Conservation (phyloP, 768 basidiomycete species). For the Suillus lakei region DNA sequence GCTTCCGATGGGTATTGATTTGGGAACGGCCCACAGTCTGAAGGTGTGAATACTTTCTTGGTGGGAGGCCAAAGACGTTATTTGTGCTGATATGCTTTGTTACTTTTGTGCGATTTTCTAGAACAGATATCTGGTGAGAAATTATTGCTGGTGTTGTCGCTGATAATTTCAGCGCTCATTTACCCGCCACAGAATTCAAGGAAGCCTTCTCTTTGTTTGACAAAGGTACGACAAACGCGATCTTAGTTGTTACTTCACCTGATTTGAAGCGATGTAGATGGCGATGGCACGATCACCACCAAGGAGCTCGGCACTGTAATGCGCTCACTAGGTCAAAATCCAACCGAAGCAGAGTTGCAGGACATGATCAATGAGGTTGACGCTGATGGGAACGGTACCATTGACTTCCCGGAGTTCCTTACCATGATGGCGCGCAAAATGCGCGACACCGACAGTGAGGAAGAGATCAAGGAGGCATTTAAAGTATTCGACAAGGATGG, state of each 20-base stretch:
- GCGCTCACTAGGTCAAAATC: constrained; percentile 92
- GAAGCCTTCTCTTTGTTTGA: constrained; percentile 99
- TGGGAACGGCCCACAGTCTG: constrained; percentile 46
- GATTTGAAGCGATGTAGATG: constrained; percentile 53
- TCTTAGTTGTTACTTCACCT: background rate
- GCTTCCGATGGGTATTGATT: constrained; percentile 20
- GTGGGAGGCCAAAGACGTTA: constrained; percentile 3
- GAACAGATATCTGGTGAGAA: constrained; percentile 89
- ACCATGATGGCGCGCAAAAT: constrained; percentile 89
- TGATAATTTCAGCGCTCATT: constrained; percentile 11
- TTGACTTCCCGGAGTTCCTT: constrained; percentile 85
- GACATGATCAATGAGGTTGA: constrained; percentile 98
- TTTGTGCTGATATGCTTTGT: constrained; percentile 1
- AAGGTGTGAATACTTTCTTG: constrained; percentile 47
- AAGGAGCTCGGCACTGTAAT: constrained; percentile 92
- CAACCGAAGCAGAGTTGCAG: constrained; percentile 88
- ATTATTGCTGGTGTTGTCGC: constrained; percentile 1
- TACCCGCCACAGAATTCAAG: constrained; percentile 82
- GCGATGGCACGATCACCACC: constrained; percentile 92
- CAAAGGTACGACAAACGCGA: constrained; percentile 63
- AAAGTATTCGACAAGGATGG: constrained; percentile 97
- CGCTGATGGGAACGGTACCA: constrained; percentile 86
- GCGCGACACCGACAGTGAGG: constrained; percentile 91
- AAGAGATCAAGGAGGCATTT: constrained; percentile 97
- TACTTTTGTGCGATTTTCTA: constrained; percentile 37